These are phyloP conservation scores for Salvia miltiorrhiza DNA, from an alignment of 257 asterid genomes.

Conservation along the genomic window DNA sequence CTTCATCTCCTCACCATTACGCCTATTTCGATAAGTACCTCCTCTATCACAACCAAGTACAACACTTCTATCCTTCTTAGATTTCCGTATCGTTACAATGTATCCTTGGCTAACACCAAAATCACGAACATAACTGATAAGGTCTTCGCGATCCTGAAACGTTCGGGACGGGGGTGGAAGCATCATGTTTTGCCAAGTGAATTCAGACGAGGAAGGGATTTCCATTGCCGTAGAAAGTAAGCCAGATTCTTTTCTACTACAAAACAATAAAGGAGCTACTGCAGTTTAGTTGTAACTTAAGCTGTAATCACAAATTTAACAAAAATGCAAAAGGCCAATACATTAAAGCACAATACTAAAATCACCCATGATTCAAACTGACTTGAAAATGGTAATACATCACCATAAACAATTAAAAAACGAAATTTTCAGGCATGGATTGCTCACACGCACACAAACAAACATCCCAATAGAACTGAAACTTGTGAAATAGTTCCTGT, in stretches of 20 bases:
- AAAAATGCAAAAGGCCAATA: neutral
- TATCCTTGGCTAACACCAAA: conserved; percentile 48
- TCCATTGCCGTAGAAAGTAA: conserved; percentile 30
- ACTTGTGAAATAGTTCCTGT: neutral
- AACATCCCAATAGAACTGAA: neutral
- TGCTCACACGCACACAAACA: neutral
- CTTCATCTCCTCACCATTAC: conserved; percentile 40
- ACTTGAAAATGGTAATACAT: neutral
- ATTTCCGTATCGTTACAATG: conserved; percentile 44
- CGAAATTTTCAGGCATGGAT: neutral
- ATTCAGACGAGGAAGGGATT: conserved; percentile 23
- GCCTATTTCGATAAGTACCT: conserved; percentile 41
- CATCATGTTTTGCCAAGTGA: conserved; percentile 28
- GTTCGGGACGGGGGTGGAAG: conserved; percentile 46
- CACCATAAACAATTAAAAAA: neutral
- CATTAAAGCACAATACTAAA: neutral
- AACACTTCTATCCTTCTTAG: conserved; percentile 47
- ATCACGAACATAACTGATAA: conserved; percentile 41
- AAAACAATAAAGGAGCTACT: neutral
- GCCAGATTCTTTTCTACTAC: neutral
- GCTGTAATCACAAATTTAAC: neutral
- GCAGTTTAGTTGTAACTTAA: neutral
- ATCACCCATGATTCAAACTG: neutral
- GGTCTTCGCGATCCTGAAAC: conserved; percentile 46
- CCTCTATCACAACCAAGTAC: conserved; percentile 57